Base-by-base conservation (phyloP, 2,329 filamentous ascomycete genomes). In the Davidsoniella virescens region DNA sequence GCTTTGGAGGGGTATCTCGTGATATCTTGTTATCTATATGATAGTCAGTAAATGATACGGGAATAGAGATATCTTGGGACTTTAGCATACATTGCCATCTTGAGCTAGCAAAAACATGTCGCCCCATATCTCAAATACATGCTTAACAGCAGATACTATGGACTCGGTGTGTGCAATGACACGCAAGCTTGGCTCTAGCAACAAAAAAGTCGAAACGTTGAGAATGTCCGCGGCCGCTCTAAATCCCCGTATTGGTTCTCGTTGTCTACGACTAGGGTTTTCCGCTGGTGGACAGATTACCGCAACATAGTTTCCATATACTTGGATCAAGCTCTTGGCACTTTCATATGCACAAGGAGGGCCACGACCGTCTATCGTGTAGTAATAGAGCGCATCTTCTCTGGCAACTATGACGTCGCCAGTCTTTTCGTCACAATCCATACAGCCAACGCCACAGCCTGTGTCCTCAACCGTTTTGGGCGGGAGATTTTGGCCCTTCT, bases 341-440 rank as follows among this genome's bases (percentile, higher is more conserved):
- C 86, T 84, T 62, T 98, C 90, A 61, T 93, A 96, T 0, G 87
- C 87, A 64, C 85, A 88, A 39, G 87, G 90, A 1, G 87, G 82
- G 0, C 87, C 87, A 53, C 88, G 78, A 0, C 90, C 90, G 52
- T 92, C 84, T 0, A 83, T 67, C 0, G 82, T 84, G 64, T 96
- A 98, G 53, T 86, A 88, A 65, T 96, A 96, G 49, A 98, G 83
- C 6, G 90, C 92, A 72, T 98, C 93, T 57, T 95, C 87, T 54
- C 92, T 73, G 1, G 83, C 92, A n/a, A 98, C 82, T 2, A 98
- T 76, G 17, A 98, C 80, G 56, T 95, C 86, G 4, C 84, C 86
- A 0, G 80, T 84, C 54, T 76, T 73, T 54, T 75, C 78, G 62
- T 95, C 87, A 10, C 90, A 72, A 0, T 87, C 84, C 86, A 98